These are phyloP conservation scores for Arxiozyma telluris DNA, from an alignment of 1,139 yeast species.

Conservation along the genomic window DNA sequence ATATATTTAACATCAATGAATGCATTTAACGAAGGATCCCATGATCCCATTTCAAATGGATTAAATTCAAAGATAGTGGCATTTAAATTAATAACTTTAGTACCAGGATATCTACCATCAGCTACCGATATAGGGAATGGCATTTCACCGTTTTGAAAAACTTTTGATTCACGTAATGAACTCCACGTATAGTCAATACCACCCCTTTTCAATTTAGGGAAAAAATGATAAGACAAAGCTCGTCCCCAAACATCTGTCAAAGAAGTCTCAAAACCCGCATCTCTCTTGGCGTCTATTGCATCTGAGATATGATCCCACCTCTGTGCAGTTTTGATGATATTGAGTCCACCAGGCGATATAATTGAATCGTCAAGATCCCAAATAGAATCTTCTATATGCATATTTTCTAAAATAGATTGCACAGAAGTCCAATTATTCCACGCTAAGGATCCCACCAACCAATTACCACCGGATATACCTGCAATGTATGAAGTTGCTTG, in stretches of 20 bases:
- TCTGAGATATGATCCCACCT: conserved; percentile 41
- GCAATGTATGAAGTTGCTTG: conserved; percentile 66
- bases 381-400: conserved; percentile 36
- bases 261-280: conserved; percentile 71
- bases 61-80: conserved; percentile 72
- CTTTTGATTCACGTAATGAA: conserved; percentile 43
- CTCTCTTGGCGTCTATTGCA: conserved; percentile 42
- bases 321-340: conserved; percentile 47
- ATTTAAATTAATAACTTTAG: conserved; percentile 47
- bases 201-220: conserved; percentile 44
- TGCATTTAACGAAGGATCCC: conserved; percentile 69
- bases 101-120: conserved; percentile 68
- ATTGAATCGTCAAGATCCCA: conserved; percentile 61
- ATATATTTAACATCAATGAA: conserved; percentile 63
- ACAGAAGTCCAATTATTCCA: conserved; percentile 76
- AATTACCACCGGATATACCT: conserved; percentile 39
- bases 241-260: conserved; percentile 90
- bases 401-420: conserved; percentile 37
- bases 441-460: conserved; percentile 55
- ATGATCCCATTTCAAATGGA: conserved; percentile 80
- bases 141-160: conserved; percentile 52
- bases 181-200: conserved; percentile 64
- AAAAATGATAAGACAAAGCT: conserved; percentile 67
- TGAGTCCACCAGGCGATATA: conserved; percentile 60
- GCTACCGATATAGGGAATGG: conserved; percentile 81